A percentile compares a stretch with the other conserved stretches of the same genome.
These are phyloP conservation scores for Astrephomene gubernaculifera DNA, from an alignment of 139 green algal genomes.

Conservation along the genomic window DNA sequence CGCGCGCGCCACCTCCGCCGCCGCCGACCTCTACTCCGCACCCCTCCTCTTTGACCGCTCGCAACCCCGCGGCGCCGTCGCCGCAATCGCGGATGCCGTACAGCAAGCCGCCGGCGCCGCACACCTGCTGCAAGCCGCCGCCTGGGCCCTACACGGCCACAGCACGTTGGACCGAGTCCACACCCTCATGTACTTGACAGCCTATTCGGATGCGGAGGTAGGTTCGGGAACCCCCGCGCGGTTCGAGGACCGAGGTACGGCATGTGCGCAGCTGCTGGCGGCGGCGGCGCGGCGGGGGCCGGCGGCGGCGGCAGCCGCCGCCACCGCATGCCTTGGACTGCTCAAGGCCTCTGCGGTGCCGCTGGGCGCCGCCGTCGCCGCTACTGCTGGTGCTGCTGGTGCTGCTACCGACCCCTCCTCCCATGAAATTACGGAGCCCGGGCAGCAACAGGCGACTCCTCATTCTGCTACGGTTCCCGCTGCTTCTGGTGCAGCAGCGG, in stretches of 20 bases:
- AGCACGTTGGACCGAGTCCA: constrained; percentile 43
- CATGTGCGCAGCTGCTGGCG: constrained; percentile 33
- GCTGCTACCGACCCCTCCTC: too few species aligned
- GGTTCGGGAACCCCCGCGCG: constrained; percentile 9
- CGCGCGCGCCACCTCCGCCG: constrained; percentile 7
- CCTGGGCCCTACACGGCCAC: constrained; percentile 51
- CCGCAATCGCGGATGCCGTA: constrained; percentile 14
- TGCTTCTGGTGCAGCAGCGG: too few species aligned
- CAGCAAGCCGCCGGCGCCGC: constrained; percentile 48
- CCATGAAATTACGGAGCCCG: too few species aligned
- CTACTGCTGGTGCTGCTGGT: too few species aligned
- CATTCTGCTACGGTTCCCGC: too few species aligned
- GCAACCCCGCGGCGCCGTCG: background rate
- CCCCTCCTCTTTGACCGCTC: constrained; percentile 32
- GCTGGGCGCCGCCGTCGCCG: too few species aligned
- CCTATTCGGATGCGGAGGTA: constrained; percentile 22
- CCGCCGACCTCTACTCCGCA: constrained; percentile 31
- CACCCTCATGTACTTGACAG: constrained; percentile 50
- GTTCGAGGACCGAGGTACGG: constrained; percentile 26
- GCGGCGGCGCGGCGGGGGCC: constrained; percentile 31
- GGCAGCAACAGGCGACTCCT: too few species aligned
- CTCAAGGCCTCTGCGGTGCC: background rate
- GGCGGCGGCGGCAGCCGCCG: constrained; percentile 17
- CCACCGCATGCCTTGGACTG: background rate
- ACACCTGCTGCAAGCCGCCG: constrained; percentile 58